These are phyloP conservation scores for Saccharomycopsis sp. DNA, from an alignment of 805 yeast genomes.

Conservation along the genomic window DNA sequence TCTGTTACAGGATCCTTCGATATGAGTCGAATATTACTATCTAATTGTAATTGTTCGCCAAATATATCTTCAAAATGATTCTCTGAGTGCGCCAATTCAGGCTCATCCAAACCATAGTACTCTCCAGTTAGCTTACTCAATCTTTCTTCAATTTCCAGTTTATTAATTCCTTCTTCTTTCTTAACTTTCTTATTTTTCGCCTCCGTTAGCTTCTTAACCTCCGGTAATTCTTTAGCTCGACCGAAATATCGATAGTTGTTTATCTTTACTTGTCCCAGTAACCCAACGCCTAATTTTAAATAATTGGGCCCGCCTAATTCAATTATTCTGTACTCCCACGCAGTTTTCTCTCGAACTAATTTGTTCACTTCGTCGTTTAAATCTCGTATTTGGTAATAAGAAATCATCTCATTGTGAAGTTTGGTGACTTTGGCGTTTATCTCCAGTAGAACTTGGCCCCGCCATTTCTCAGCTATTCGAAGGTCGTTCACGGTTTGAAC, in stretches of 20 bases:
- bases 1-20: background rate
- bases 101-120: conserved; percentile 41
- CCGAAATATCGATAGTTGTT: conserved; percentile 74
- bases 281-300: conserved; percentile 25
- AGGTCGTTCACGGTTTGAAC: conserved; percentile 46
- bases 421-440: conserved; percentile 52
- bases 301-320: conserved; percentile 72
- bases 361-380: conserved; percentile 69
- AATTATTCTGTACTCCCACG: conserved; percentile 74
- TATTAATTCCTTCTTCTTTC: conserved; percentile 23
- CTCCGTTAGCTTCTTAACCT: conserved; percentile 46
- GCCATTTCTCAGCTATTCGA: conserved; percentile 65
- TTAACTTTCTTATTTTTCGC: conserved; percentile 26
- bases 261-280: conserved; percentile 23
- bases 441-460: conserved; percentile 55
- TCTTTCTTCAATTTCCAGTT: conserved; percentile 25
- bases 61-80: no score
- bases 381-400: conserved; percentile 61
- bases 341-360: conserved; percentile 55
- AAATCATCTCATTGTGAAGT: conserved; percentile 53
- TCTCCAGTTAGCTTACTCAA: conserved; percentile 27
- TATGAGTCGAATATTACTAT: background rate
- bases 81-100: conserved; percentile 13
- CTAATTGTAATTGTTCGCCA: background rate
- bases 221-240: conserved; percentile 73